Percentiles rank a stretch among this genome's conserved stretches.
These are phyloP conservation scores for Colletotrichum noveboracense DNA, from an alignment of 2,329 filamentous ascomycete genomes.

Conservation along the genomic window DNA sequence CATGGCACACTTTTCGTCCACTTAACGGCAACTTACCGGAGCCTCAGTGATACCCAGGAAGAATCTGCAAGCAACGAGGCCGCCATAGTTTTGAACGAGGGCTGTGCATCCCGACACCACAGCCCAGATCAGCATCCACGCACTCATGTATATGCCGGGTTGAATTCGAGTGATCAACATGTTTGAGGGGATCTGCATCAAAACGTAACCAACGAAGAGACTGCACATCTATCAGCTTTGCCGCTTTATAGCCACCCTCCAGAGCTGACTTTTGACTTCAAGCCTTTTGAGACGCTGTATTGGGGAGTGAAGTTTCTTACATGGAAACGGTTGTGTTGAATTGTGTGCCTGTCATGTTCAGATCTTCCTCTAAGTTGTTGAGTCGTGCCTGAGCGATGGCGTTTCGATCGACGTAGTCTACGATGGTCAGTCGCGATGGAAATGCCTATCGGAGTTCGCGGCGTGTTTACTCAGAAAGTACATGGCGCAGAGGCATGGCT, in stretches of 20 bases:
- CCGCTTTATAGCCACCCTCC: not conserved
- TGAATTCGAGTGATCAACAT: slow-evolving; percentile 48
- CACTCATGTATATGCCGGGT: slow-evolving; percentile 46
- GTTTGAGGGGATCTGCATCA: slow-evolving; percentile 44
- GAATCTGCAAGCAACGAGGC: slow-evolving; percentile 40
- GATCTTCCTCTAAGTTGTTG: slow-evolving; percentile 44
- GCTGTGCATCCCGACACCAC: slow-evolving; percentile 41
- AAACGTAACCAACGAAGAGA: slow-evolving; percentile 44
- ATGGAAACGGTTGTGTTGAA: slow-evolving; percentile 43
- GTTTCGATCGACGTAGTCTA: slow-evolving; percentile 47
- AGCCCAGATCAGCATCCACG: slow-evolving; percentile 47
- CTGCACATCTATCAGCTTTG: slow-evolving; percentile 22
- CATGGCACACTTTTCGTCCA: accelerated
- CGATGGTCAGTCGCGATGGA: not conserved
- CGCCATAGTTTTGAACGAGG: slow-evolving; percentile 36
- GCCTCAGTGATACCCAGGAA: slow-evolving; percentile 45
- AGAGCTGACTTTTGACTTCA: not conserved
- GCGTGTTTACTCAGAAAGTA: slow-evolving; percentile 43
- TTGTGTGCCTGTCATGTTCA: slow-evolving; percentile 42
- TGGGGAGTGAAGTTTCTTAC: slow-evolving; percentile 20
- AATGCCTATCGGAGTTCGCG: not conserved
- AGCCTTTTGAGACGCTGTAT: not conserved
- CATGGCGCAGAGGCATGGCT: slow-evolving; percentile 45
- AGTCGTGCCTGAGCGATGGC: slow-evolving; percentile 52
- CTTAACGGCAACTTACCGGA: slow-evolving; percentile 25